A percentile compares a stretch with the other conserved stretches of the same genome.
Evolutionary conservation across 2,329 filamentous ascomycete genomes (phyloP).

Genomic region (Teratosphaeria nubilosa): DNA sequence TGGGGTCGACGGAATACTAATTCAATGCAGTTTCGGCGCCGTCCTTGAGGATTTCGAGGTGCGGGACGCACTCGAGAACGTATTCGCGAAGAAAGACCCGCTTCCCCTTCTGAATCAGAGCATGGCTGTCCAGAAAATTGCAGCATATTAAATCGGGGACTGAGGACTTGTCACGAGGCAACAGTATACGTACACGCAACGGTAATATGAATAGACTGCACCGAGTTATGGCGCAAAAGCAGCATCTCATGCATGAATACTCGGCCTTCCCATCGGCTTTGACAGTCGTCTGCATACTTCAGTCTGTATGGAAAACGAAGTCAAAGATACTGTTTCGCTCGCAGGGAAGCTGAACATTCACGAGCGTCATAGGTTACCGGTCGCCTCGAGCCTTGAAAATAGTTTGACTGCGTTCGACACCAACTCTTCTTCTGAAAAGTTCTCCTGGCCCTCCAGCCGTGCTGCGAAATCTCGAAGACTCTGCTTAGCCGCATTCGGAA

Average conservation of each 20-base stretch:
- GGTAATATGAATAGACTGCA: background rate
- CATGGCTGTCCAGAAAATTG: background rate
- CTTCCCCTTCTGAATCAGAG: background rate
- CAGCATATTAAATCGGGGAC: background rate
- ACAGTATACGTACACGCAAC: background rate
- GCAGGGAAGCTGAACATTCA: too few species aligned
- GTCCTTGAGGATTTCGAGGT: slow-evolving; percentile 66
- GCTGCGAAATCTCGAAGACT: too few species aligned
- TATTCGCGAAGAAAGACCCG: slow-evolving; percentile 49
- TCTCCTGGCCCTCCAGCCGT: too few species aligned
- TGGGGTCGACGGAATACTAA: background rate
- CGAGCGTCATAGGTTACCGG: too few species aligned
- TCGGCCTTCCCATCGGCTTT: background rate
- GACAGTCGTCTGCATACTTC: background rate
- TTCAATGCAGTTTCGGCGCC: slow-evolving; percentile 48
- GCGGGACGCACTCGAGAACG: slow-evolving; percentile 63
- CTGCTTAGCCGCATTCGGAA: too few species aligned
- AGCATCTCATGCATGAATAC: background rate
- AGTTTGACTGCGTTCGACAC: too few species aligned
- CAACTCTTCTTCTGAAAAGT: too few species aligned
- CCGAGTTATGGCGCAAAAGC: background rate
- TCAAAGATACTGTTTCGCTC: background rate
- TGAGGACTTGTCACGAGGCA: background rate
- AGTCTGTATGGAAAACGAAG: background rate
- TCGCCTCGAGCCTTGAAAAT: too few species aligned